Evolutionary conservation across 345 rosid genomes (phyloP), one percentile per base, ranked within the genome.

Genomic region (Citrus mangshanensis): DNA sequence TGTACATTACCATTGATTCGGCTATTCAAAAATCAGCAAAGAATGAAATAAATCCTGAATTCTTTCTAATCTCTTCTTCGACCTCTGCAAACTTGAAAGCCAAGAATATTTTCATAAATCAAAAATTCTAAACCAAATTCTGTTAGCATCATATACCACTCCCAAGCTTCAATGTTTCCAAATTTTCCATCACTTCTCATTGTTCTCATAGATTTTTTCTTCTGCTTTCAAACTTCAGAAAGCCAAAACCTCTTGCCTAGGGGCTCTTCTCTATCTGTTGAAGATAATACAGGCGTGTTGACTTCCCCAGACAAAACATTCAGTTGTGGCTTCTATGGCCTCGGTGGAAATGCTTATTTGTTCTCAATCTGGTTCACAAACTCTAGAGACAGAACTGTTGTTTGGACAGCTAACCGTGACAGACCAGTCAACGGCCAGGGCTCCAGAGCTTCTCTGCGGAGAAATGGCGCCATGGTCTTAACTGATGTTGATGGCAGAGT

Each of bases 381-480:
- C 32, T 69, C 86, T 9, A 54, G 32, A 6, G 67, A 86, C 56
- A 80, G 35, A 24, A 79, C 86, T 19, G 85, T 89, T 18, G 84
- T 84, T 51, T 89, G 91, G 91, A 85, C 66, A 75, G 89, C 87
- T 40, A 89, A 86, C 81, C 80, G 84, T 12, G 83, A 82, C 70
- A 70, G 72, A 32, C 91, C 89, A 2, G 86, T 86, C 3, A 86
- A 85, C 34, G 86, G 87, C 8, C 65, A 62, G 34, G 88, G 87
- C 74, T 86, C 91, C 7, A 82, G 58, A 70, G 21, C 84, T 51
- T 74, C 86, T 32, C 80, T 88, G 5, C 71, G 4, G 63, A 8
- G 67, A 19, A 61, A 81, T 16, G 89, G 91, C 28, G 80, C 77
- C 30, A 46, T 88, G 75, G 82, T 74, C 49, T 21, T 89, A 34